A percentile compares a stretch with the other conserved stretches of the same genome.
Evolutionary conservation across 2,329 filamentous ascomycete genomes (phyloP).

Genomic region (Cladosporium sp.): DNA sequence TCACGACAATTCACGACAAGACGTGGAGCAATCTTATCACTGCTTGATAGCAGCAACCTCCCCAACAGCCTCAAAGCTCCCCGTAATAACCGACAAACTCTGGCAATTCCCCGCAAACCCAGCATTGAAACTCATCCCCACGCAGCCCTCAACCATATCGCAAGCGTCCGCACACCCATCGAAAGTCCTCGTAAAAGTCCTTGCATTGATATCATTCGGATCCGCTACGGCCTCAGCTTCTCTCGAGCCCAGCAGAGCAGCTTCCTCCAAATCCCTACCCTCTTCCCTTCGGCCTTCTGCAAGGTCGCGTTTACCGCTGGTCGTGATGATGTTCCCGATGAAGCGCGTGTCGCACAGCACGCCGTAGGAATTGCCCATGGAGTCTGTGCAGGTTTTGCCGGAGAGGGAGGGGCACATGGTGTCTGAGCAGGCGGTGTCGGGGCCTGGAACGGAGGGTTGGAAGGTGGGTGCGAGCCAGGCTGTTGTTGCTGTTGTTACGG

Average conservation of each 20-base stretch:
- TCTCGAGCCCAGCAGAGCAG: conserved; percentile 6
- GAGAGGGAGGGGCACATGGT: conserved; percentile 16
- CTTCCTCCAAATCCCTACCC: conserved; percentile 8
- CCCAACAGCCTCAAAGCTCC: conserved; percentile 14
- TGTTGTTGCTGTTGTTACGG: conserved; percentile 18
- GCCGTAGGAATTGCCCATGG: conserved; percentile 14
- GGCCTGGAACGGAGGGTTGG: conserved; percentile 11
- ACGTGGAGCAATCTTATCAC: no score
- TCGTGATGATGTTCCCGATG: conserved; percentile 18
- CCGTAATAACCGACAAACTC: conserved; percentile 11
- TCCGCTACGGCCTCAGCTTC: conserved; percentile 9
- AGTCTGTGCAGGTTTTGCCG: conserved; percentile 16
- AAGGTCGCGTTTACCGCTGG: conserved; percentile 17
- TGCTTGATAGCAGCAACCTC: conserved; percentile 16
- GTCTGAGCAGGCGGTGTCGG: conserved; percentile 15
- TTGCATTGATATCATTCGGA: conserved; percentile 4
- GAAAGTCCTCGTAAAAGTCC: conserved; percentile 16
- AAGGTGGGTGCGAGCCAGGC: conserved; percentile 16
- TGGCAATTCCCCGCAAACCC: conserved; percentile 13
- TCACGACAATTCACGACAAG: no score
- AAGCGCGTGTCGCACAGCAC: conserved; percentile 19
- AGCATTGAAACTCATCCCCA: conserved; percentile 16
- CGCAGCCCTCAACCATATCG: conserved; percentile 13
- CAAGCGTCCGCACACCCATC: conserved; percentile 17
- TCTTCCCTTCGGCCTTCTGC: background rate